phyloP scores from a whole-genome alignment of 495 filamentous ascomycete genomes.

The Cercophora newfieldiana region DNA sequence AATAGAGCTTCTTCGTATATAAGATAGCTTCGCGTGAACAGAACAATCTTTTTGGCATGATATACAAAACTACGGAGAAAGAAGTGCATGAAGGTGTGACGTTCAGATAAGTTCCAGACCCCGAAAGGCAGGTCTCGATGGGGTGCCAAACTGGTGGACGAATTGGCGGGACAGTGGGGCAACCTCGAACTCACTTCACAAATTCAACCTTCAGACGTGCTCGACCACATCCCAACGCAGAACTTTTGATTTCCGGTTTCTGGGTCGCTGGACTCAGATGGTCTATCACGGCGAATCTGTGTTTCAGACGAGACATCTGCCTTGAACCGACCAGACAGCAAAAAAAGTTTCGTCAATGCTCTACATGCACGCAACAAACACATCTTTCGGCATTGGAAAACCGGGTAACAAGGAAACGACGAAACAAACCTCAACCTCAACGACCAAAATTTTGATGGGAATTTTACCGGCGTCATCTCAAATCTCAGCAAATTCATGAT shows the following conservation, averaged over 20 bases:
- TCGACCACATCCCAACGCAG: neutral
- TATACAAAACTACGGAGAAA: neutral
- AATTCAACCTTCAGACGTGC: neutral
- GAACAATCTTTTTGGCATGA: neutral
- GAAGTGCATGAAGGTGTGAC: neutral
- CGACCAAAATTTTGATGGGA: no score
- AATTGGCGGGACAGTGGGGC: neutral
- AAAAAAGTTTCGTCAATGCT: slow-evolving; percentile 11
- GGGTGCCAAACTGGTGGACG: neutral
- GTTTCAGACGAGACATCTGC: neutral
- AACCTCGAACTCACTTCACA: neutral
- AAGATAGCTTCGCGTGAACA: neutral
- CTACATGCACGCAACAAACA: neutral
- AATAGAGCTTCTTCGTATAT: neutral
- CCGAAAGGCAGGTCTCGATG: neutral
- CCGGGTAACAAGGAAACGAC: slow-evolving; percentile 1
- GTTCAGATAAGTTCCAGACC: neutral
- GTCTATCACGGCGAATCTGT: neutral
- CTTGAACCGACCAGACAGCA: neutral
- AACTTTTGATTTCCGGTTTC: neutral
- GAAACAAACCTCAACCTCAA: no score
- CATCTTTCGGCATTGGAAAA: slow-evolving; percentile 4
- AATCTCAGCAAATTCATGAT: no score
- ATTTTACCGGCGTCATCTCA: no score
- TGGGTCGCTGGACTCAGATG: neutral